phyloP scores from a whole-genome alignment of 768 basidiomycete species.

The Nidularia sp. region DNA sequence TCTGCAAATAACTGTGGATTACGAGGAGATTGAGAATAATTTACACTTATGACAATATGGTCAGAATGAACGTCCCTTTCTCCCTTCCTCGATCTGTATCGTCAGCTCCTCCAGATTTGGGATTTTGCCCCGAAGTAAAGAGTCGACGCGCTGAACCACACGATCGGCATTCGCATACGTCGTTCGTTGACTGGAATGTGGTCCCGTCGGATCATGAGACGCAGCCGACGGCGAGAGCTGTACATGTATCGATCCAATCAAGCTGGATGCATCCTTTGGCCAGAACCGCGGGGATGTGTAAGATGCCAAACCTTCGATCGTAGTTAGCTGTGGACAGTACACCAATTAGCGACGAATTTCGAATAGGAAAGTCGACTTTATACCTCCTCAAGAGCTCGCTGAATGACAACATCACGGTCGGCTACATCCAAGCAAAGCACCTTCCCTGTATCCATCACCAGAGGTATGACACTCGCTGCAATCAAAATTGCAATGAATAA shows the following conservation, averaged over 20 bases:
- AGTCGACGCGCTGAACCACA: constrained; percentile 74
- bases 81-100: constrained; percentile 70
- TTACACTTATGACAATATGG: background rate
- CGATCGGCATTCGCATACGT: constrained; percentile 64
- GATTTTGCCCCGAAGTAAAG: constrained; percentile 66
- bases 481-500: constrained; percentile 95
- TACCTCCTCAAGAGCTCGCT: constrained; percentile 63
- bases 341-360: background rate
- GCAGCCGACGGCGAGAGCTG: constrained; percentile 69
- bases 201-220: constrained; percentile 49
- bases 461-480: constrained; percentile 90
- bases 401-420: constrained; percentile 50
- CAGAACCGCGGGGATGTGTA: constrained; percentile 87
- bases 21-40: background rate
- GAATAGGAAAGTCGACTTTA: constrained; percentile 10
- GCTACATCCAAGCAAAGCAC: constrained; percentile 85
- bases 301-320: constrained; percentile 76
- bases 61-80: background rate
- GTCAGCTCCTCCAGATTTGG: constrained; percentile 84
- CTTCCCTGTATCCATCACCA: constrained; percentile 90
- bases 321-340: constrained; percentile 46
- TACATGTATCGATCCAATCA: constrained; percentile 91
- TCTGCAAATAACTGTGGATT: no score
- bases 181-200: constrained; percentile 40
- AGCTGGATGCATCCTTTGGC: constrained; percentile 85